Base-by-base conservation (phyloP, 805 yeast genomes). In the Ogataea wickerhamii region DNA sequence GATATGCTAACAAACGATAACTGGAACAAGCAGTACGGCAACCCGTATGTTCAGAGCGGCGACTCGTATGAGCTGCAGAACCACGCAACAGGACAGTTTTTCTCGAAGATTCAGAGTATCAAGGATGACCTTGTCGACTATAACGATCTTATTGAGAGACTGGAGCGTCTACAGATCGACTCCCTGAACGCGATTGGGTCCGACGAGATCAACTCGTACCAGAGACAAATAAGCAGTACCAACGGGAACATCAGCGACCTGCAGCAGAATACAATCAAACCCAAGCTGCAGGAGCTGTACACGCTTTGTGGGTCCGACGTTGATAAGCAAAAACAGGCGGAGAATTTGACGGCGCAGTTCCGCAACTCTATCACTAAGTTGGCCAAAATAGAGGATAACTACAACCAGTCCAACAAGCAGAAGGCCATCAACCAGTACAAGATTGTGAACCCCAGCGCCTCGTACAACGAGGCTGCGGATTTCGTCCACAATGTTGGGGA, bases 391-490 rank as follows among this genome's bases (percentile, higher is more conserved):
- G 98, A 93, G 65, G 87, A 87, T 45, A 78, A 82, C 54, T 88
- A 86, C 70, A 76, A 88, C 50, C 88, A 83, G 60, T 79, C 82
- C 53, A 87, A 86, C 61, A 80, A 83, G 60, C 78, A 78, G 45
- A 95, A 86, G 58, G 96, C 96, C 34, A 89, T 82, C 55, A 80
- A 96, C 63, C 98, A 91, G 72, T 89, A 83, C 69, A 80, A 79
- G 58, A 86, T 93, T 55, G 93, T 87, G 47, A 83, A 80, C 55
- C 95, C 95, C 6, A 83, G 80, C 44, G 93, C 94, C 4, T 74
- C 91, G 14, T 84, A 83, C 19, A 84, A 73, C 35, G 95, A 91
- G 67, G 85, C 91, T 44, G 78, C 77, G 48, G 86, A 82, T 37
- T 95, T 89, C 34, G 80, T 89, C 41, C 89, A 82, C 51, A 94